Evolutionary conservation across 2,329 filamentous ascomycete species (phyloP).

Genomic region (Colletotrichum caudatum): DNA sequence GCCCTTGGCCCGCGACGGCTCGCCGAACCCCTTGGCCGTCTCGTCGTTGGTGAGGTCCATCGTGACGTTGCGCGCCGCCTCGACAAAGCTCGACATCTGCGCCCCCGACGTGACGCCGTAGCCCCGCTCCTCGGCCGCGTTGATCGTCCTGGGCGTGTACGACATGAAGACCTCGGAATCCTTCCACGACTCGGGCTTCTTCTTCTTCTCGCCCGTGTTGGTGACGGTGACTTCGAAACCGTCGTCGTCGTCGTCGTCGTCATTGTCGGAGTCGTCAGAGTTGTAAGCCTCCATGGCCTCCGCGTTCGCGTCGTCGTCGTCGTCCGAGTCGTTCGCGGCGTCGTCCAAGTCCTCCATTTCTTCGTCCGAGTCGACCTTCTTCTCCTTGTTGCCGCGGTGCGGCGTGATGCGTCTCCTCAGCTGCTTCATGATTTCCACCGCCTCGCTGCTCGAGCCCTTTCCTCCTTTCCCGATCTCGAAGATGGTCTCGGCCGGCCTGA

Average conservation of each 20-base stretch:
- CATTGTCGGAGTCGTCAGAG: conserved; percentile 52
- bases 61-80: conserved; percentile 85
- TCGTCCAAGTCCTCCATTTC: conserved; percentile 48
- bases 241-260: conserved; percentile 62
- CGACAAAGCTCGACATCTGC: conserved; percentile 82
- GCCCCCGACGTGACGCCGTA: conserved; percentile 92
- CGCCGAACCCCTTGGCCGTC: conserved; percentile 80
- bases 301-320: conserved; percentile 53
- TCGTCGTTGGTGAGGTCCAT: conserved; percentile 97
- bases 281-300: conserved; percentile 50
- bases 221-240: conserved; percentile 80
- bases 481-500: conserved; percentile 92
- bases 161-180: conserved; percentile 96
- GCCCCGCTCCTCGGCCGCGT: conserved; percentile 87
- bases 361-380: conserved; percentile 50
- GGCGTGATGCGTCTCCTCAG: conserved; percentile 77
- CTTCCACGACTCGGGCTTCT: conserved; percentile 50
- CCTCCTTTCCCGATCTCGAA: conserved; percentile 89
- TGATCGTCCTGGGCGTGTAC: conserved; percentile 85
- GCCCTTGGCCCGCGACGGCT: conserved; percentile 73
- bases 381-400: conserved; percentile 57
- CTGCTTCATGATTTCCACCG: conserved; percentile 81
- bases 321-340: conserved; percentile 52
- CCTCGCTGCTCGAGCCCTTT: conserved; percentile 70
- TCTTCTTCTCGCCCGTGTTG: conserved; percentile 65